Evolutionary conservation across 2,329 filamentous ascomycete species (phyloP).

Genomic region (Cryoendolithus antarcticus): DNA sequence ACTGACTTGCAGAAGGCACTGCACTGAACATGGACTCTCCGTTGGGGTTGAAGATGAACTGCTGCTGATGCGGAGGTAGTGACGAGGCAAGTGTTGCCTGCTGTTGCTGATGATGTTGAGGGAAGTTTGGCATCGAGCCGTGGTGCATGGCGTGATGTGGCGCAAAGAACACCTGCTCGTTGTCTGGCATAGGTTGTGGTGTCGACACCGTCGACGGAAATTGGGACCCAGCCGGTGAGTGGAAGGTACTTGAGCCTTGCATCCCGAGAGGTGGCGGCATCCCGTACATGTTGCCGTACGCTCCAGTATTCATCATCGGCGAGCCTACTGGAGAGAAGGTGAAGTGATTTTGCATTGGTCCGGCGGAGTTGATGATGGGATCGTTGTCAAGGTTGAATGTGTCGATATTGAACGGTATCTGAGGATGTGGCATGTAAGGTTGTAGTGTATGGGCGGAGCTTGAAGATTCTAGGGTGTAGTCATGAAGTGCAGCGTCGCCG

Average conservation of each 20-base stretch:
- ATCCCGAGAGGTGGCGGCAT: constrained; percentile 41
- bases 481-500: constrained; percentile 49
- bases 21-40: constrained; percentile 48
- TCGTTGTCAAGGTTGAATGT: constrained; percentile 54
- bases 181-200: constrained; percentile 67
- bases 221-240: constrained; percentile 74
- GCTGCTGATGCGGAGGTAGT: constrained; percentile 31
- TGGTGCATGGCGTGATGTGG: constrained; percentile 20
- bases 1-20: constrained; percentile 37
- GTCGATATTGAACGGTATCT: constrained; percentile 45
- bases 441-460: constrained; percentile 23
- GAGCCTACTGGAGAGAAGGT: constrained; percentile 79
- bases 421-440: constrained; percentile 28
- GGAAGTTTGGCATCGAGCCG: constrained; percentile 26
- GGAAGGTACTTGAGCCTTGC: constrained; percentile 68
- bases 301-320: constrained; percentile 64
- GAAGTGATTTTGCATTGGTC: constrained; percentile 73
- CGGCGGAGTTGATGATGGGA: constrained; percentile 64
- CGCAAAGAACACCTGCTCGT: constrained; percentile 53
- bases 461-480: constrained; percentile 62
- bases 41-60: constrained; percentile 51
- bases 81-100: constrained; percentile 8
- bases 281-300: constrained; percentile 60
- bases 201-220: constrained; percentile 78
- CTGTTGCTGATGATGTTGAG: constrained; percentile 13